Evolutionary conservation across 345 rosid species (phyloP).

Genomic region (Eutrema japonicum): DNA sequence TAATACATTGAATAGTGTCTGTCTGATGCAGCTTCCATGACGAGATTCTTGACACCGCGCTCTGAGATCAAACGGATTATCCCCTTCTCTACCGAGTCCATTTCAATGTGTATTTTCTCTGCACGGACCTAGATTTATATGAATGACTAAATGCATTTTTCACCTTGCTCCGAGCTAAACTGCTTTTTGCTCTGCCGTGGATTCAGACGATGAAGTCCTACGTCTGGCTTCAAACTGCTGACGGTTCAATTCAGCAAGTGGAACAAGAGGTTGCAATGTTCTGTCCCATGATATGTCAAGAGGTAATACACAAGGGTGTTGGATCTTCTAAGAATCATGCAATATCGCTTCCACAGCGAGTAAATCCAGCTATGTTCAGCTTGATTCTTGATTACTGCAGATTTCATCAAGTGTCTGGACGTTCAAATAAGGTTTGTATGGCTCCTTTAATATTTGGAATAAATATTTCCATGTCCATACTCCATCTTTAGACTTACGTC

Average conservation of each 20-base stretch:
- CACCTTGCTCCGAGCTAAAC: no score
- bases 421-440: conserved; percentile 68
- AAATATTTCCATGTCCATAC: conserved; percentile 13
- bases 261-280: conserved; percentile 94
- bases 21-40: no score
- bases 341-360: conserved; percentile 82
- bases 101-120: no score
- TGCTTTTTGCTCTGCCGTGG: no score
- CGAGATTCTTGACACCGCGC: no score
- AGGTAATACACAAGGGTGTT: conserved; percentile 72
- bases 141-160: no score
- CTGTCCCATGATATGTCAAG: conserved; percentile 88
- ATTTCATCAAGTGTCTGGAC: conserved; percentile 85
- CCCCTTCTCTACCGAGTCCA: no score
- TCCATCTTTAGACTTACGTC: conserved; percentile 25
- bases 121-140: no score
- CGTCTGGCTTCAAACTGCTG: conserved; percentile 56
- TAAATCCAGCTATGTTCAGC: conserved; percentile 75
- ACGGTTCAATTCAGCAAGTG: conserved; percentile 88
- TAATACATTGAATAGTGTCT: no score
- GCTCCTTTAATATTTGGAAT: background rate
- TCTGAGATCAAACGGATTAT: no score
- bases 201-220: no score
- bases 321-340: conserved; percentile 85
- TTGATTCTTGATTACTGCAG: conserved; percentile 83